These are phyloP conservation scores for Torrubiella hemipterigena DNA, from an alignment of 2,329 filamentous ascomycete genomes.

Conservation along the genomic window DNA sequence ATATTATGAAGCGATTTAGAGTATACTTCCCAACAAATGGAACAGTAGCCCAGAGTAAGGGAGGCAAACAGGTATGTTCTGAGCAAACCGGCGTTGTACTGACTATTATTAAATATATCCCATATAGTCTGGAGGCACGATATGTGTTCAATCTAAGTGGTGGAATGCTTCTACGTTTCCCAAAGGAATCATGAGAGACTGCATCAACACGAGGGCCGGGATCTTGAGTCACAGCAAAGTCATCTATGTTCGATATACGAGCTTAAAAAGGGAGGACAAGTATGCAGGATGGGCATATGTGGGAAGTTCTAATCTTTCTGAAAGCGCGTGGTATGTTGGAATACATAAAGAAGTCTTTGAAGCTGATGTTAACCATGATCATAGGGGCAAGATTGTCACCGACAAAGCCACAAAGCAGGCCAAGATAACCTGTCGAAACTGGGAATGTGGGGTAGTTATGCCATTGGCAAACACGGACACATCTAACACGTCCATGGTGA, in stretches of 20 bases:
- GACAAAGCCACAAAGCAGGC: slow-evolving; percentile 54
- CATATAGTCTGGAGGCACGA: slow-evolving; percentile 64
- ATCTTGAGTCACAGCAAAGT: slow-evolving; percentile 86
- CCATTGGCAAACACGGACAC: slow-evolving; percentile 31
- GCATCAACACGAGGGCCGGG: slow-evolving; percentile 55
- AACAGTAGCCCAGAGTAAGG: slow-evolving; percentile 55
- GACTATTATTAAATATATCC: slow-evolving; percentile 16
- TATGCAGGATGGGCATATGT: slow-evolving; percentile 64
- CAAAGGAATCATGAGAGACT: slow-evolving; percentile 59
- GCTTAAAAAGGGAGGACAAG: slow-evolving; percentile 8
- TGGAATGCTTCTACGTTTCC: slow-evolving; percentile 64
- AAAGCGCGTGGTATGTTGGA: slow-evolving; percentile 70
- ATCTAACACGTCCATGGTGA: too few relatives aligned
- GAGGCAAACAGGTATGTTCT: slow-evolving; percentile 42
- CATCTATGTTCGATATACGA: slow-evolving; percentile 31
- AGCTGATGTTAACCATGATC: slow-evolving; percentile 10
- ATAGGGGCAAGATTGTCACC: slow-evolving; percentile 65
- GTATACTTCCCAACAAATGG: slow-evolving; percentile 71
- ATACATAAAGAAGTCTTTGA: not conserved
- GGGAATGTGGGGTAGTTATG: slow-evolving; percentile 86
- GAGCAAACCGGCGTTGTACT: slow-evolving; percentile 2
- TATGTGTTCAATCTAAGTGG: slow-evolving; percentile 65
- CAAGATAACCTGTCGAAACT: slow-evolving; percentile 80
- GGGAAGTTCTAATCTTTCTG: slow-evolving; percentile 83
- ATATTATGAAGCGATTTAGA: slow-evolving; percentile 51